phyloP scores from a whole-genome alignment of 148 eudicot species.

The Spergularia marina region DNA sequence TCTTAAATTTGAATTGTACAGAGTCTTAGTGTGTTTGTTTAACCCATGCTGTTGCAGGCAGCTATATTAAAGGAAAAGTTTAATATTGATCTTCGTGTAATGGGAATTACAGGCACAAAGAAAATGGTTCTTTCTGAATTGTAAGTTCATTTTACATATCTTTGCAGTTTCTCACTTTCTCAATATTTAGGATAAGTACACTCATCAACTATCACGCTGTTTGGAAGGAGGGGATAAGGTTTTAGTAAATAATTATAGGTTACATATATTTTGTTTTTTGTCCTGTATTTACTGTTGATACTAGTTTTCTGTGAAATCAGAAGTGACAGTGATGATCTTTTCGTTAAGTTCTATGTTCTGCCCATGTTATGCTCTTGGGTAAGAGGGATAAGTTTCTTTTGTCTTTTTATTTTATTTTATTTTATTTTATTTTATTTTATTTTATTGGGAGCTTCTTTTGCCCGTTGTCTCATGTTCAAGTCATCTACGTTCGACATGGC shows the following conservation, averaged over 20 bases:
- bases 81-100: conserved; percentile 88
- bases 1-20: not conserved
- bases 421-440: too few species aligned
- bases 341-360: too few species aligned
- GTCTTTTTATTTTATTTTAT: too few species aligned
- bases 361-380: too few species aligned
- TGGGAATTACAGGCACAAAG: conserved; percentile 85
- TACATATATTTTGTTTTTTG: not conserved
- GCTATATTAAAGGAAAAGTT: conserved; percentile 84
- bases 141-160: conserved; percentile 44
- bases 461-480: not conserved
- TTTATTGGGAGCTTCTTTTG: not conserved
- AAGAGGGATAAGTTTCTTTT: too few species aligned
- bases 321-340: too few species aligned
- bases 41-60: conserved; percentile 42
- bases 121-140: conserved; percentile 81
- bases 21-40: not conserved
- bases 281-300: too few species aligned
- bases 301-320: too few species aligned
- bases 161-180: not conserved
- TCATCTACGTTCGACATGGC: not conserved
- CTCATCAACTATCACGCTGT: not conserved
- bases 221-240: not conserved
- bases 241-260: not conserved
- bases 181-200: not conserved